Conservation (phyloP, 1,139 yeast genomes). For the Yamadazyma mexicana region DNA sequence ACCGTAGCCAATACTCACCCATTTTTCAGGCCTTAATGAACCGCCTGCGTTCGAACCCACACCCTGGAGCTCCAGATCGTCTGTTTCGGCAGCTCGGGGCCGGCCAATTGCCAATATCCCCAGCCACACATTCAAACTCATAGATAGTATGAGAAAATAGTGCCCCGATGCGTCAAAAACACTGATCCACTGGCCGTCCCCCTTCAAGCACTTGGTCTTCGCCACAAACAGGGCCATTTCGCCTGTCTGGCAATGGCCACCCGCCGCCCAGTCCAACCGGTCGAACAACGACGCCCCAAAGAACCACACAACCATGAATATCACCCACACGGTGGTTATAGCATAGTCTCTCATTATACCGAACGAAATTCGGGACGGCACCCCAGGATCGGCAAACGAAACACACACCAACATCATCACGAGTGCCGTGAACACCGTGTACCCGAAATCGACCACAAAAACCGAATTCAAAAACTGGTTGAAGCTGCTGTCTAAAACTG, state of each 20-base stretch:
- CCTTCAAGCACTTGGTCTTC: constrained; percentile 14
- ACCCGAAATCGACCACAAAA: constrained; percentile 28
- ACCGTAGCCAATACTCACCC: constrained; percentile 1
- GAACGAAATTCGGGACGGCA: neutral
- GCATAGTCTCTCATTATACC: constrained; percentile 16
- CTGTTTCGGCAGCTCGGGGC: constrained; percentile 7
- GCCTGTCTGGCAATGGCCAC: constrained; percentile 38
- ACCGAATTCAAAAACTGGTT: constrained; percentile 19
- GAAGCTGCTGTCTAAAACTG: constrained; percentile 15
- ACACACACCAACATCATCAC: neutral
- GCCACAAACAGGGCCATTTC: neutral
- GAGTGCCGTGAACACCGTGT: constrained; percentile 27
- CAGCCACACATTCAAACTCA: constrained; percentile 44
- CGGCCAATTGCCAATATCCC: neutral
- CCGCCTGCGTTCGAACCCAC: too few species aligned
- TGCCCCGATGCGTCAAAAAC: constrained; percentile 71
- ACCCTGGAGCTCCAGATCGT: constrained; percentile 9
- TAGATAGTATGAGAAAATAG: constrained; percentile 51
- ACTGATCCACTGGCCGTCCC: constrained; percentile 43
- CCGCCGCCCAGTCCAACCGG: constrained; percentile 36
- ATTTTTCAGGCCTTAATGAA: constrained; percentile 3
- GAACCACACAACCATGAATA: constrained; percentile 35
- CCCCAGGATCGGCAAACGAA: neutral
- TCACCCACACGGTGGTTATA: constrained; percentile 14
- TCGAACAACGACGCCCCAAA: constrained; percentile 49